Evolutionary conservation across 1,284 basidiomycete species (phyloP), one percentile per base, ranked within the genome.

Genomic region (Ustilago vetiveriae): DNA sequence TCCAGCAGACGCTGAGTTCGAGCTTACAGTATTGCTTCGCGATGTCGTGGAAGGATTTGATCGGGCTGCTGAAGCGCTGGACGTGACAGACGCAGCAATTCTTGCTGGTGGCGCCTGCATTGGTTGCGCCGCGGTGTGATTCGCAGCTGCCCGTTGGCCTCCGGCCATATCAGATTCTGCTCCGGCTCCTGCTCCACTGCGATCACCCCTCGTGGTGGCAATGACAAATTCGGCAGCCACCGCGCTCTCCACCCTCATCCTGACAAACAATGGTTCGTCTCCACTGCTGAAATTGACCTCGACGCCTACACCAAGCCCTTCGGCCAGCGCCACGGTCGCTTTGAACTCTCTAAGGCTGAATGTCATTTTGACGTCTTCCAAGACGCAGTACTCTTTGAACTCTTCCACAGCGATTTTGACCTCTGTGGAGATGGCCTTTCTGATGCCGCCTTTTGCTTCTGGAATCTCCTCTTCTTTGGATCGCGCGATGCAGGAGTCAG

Each of bases 341-440:
- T 73, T 75, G 43, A 77, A 75, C 43, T 77, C 75, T 17, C 57
- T 41, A 21, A 77, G 49, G 19, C 68, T 67, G 38, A 77, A 75
- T 8, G 55, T 62, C n/a, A 77, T 21, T 9, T n/a, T 14, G 2
- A 40, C 42, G 2, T 72, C 66, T 1, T 59, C 49, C 23, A 53
- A 4, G 3, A 77, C 66, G 14, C 44, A 23, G 39, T 70, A 77
- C 10, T 56, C 57, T 3, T 49, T 51, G 40, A 77, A 64, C 23
- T 77, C 68, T 6, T 62, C 48, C 4, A 65, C 22, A 0, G 63
- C 65, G 6, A 75, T 39, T 14, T 64, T 65, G 19, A 75, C 68
- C 33, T 74, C 71, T 8, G 71, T 77, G 14, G 57, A 49, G 26
- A 77, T 72, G 3, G 65, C 45, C 21, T 54, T 70, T 3, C 62